These are phyloP conservation scores for Aurantiochytrium sp. DNA, from an alignment of 108 stramenopile genomes.

Conservation along the genomic window DNA sequence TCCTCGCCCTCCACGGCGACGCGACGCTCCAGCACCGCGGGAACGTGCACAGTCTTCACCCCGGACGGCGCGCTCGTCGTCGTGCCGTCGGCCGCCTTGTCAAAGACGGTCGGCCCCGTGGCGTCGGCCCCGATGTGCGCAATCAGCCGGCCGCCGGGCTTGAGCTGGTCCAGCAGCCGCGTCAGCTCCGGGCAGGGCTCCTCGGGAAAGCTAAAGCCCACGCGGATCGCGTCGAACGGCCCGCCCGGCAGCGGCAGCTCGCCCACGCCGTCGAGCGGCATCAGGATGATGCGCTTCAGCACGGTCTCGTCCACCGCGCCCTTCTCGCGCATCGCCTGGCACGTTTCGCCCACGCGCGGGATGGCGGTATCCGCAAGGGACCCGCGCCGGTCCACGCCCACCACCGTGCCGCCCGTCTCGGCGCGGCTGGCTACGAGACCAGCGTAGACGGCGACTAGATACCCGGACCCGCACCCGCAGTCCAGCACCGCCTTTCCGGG, in stretches of 20 bases:
- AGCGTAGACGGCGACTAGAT: not conserved
- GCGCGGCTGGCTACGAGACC: not conserved
- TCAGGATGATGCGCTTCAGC: not conserved
- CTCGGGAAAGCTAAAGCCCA: not conserved
- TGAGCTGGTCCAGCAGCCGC: not conserved
- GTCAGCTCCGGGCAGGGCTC: not conserved
- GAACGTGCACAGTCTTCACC: not conserved
- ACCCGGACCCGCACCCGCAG: conserved; percentile 13
- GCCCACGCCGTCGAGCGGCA: not conserved
- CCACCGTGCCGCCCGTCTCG: not conserved
- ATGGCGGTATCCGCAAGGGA: not conserved
- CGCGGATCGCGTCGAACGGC: conserved; percentile 6
- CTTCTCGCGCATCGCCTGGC: not conserved
- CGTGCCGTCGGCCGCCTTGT: not conserved
- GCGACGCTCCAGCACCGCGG: not conserved
- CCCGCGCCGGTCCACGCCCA: not conserved
- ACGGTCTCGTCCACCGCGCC: not conserved
- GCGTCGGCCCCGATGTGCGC: not conserved
- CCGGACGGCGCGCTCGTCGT: not conserved
- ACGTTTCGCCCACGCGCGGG: not conserved
- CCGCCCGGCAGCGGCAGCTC: not conserved
- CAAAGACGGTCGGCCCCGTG: not conserved
- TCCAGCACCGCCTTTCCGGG: conserved; percentile 7
- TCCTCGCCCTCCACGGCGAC: conserved; percentile 6
- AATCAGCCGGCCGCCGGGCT: not conserved